Conservation (phyloP, 805 yeast genomes). For the Nakazawaea anatomiae region DNA sequence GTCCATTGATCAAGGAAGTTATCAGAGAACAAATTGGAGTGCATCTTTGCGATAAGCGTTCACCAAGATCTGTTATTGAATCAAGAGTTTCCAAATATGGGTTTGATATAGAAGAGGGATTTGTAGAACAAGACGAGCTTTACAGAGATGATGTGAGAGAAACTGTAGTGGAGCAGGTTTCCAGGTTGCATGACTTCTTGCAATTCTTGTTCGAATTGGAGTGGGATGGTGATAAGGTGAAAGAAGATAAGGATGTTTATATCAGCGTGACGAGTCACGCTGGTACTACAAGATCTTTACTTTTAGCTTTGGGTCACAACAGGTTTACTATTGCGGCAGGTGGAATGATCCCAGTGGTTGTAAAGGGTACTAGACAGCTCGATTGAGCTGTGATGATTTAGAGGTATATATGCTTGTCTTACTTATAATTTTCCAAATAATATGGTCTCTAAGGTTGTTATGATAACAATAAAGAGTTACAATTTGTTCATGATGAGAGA, state of each 20-base stretch:
- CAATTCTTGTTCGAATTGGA: conserved; percentile 30
- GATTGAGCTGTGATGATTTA: background rate
- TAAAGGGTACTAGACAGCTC: conserved; percentile 32
- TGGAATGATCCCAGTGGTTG: conserved; percentile 56
- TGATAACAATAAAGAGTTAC: too few relatives aligned
- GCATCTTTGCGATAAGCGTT: conserved; percentile 57
- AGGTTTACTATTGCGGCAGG: conserved; percentile 58
- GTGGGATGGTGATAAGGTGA: conserved; percentile 9
- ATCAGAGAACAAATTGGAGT: conserved; percentile 57
- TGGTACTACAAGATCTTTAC: conserved; percentile 48
- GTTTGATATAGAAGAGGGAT: conserved; percentile 37
- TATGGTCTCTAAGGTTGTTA: too few relatives aligned
- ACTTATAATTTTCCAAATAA: too few relatives aligned
- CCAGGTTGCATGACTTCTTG: conserved; percentile 41
- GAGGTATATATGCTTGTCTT: too few relatives aligned
- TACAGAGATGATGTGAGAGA: conserved; percentile 44
- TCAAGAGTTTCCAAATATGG: conserved; percentile 34
- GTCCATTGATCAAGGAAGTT: conserved; percentile 34
- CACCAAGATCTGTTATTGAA: conserved; percentile 29
- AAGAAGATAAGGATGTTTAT: conserved; percentile 20
- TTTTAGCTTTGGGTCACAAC: conserved; percentile 49
- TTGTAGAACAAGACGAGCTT: conserved; percentile 43
- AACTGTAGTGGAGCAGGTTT: conserved; percentile 39
- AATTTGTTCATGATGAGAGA: too few relatives aligned
- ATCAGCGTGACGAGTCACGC: conserved; percentile 55